These are phyloP conservation scores for Russula emetica DNA, from an alignment of 768 basidiomycete genomes.

Conservation along the genomic window DNA sequence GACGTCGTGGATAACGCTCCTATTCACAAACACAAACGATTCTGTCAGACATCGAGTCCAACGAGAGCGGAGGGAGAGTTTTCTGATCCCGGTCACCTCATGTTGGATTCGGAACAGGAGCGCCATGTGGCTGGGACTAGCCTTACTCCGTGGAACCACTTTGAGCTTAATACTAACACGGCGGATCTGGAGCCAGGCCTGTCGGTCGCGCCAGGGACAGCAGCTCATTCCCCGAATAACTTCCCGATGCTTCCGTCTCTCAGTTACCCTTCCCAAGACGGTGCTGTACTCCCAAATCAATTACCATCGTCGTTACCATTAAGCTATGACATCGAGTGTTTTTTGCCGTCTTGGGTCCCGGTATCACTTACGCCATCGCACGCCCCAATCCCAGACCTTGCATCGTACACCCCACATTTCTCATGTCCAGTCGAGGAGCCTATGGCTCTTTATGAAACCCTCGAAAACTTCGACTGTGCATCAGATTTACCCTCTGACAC, in stretches of 20 bases:
- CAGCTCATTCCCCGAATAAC: background rate
- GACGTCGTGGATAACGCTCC: background rate
- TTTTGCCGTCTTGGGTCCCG: background rate
- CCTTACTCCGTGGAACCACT: background rate
- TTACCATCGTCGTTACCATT: background rate
- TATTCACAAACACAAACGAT: conserved; percentile 2
- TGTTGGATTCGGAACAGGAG: background rate
- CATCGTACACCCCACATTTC: background rate
- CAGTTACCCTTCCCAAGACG: background rate
- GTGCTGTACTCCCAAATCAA: background rate
- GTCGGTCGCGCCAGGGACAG: background rate
- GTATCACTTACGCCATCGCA: background rate
- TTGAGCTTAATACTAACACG: background rate
- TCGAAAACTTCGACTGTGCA: background rate
- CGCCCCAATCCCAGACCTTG: background rate
- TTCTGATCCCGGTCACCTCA: background rate
- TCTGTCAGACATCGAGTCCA: background rate
- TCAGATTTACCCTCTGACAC: conserved; percentile 12
- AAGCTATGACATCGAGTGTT: background rate
- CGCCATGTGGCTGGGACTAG: background rate
- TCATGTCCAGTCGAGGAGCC: background rate
- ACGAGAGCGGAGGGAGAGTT: background rate
- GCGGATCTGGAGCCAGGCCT: background rate
- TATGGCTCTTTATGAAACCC: background rate
- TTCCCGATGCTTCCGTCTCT: background rate